Conservation (phyloP, 306 rosid species). For the Arachis stenosperma region DNA sequence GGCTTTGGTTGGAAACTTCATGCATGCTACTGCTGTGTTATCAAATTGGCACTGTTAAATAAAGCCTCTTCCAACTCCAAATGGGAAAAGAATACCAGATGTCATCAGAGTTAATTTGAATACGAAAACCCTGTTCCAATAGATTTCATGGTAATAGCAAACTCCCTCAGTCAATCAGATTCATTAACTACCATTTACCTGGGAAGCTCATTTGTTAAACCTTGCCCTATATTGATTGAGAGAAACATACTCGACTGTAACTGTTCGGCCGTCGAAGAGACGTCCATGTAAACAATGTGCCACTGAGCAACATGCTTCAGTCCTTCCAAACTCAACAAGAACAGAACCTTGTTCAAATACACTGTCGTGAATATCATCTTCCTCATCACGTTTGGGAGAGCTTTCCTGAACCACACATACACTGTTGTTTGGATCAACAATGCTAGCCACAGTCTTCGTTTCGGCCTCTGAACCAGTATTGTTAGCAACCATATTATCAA, state of each 20-base stretch:
- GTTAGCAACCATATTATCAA: conserved; percentile 39
- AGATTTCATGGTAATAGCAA: conserved; percentile 5
- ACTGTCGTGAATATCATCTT: conserved; percentile 38
- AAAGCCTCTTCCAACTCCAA: conserved; percentile 11
- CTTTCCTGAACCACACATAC: conserved; percentile 41
- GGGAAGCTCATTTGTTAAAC: conserved; percentile 57
- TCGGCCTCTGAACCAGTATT: conserved; percentile 37
- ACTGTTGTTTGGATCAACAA: conserved; percentile 22
- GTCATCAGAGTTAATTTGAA: background rate
- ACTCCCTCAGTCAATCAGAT: conserved; percentile 17
- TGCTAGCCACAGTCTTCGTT: conserved; percentile 31
- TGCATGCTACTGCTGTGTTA: conserved; percentile 1
- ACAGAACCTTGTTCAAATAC: conserved; percentile 65
- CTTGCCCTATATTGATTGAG: conserved; percentile 55
- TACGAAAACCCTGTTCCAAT: background rate
- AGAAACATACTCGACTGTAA: conserved; percentile 66
- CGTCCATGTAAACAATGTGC: conserved; percentile 88
- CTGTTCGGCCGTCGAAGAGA: conserved; percentile 65
- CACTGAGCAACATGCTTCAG: conserved; percentile 70
- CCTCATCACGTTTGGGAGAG: conserved; percentile 34
- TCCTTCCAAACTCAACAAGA: conserved; percentile 83
- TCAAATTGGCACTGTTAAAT: conserved; percentile 11
- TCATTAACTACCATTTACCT: background rate
- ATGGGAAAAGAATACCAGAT: background rate
- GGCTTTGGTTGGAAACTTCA: conserved; percentile 16